Percentiles rank a stretch among this genome's conserved stretches.
Evolutionary conservation across 202 grass and related monocot species (phyloP).

Genomic region (Elaeis oleifera): DNA sequence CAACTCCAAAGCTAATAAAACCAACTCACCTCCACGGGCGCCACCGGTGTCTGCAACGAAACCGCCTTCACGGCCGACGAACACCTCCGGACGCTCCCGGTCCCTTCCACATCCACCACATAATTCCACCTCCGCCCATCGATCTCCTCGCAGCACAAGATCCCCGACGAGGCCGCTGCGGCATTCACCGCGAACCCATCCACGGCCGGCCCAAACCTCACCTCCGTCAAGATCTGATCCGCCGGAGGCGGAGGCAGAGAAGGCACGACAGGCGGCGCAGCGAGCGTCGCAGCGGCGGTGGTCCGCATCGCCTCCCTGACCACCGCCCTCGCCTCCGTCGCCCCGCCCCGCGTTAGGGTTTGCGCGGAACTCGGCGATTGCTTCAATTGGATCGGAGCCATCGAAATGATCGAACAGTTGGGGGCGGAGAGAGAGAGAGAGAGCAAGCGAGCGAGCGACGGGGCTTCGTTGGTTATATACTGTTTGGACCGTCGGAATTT

Average conservation of each 20-base stretch:
- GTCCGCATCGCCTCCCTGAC: constrained; percentile 65
- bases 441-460: background rate
- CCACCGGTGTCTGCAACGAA: constrained; percentile 58
- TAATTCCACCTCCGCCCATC: constrained; percentile 88
- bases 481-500: no score
- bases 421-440: constrained; percentile 12
- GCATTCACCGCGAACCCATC: constrained; percentile 10
- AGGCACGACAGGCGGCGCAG: background rate
- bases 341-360: constrained; percentile 31
- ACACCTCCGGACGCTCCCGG: constrained; percentile 14
- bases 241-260: constrained; percentile 9
- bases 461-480: no score
- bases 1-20: no score
- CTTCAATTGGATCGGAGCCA: constrained; percentile 80
- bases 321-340: constrained; percentile 33
- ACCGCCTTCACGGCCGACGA: constrained; percentile 49
- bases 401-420: constrained; percentile 36
- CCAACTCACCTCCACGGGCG: constrained; percentile 60
- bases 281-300: constrained; percentile 33
- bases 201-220: constrained; percentile 33
- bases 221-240: constrained; percentile 27
- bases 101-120: constrained; percentile 38
- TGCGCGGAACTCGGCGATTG: constrained; percentile 32
- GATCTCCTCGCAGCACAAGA: constrained; percentile 86
- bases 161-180: constrained; percentile 34